phyloP scores from a whole-genome alignment of 1,139 yeast genomes.

The Yamadazyma jaroonii region DNA sequence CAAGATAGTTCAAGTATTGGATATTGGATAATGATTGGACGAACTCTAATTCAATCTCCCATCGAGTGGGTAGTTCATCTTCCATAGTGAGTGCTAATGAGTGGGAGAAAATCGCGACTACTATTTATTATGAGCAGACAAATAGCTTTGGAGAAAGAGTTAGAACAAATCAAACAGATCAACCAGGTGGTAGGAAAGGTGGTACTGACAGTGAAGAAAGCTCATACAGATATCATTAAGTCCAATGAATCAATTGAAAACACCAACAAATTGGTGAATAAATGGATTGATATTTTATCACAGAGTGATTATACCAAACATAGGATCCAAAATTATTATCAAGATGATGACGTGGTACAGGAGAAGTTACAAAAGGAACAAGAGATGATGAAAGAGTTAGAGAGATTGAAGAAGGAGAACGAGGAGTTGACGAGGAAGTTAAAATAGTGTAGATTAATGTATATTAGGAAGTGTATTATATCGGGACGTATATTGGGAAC shows the following conservation, averaged over 20 bases:
- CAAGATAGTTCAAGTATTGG: conserved; percentile 69
- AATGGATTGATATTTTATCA: conserved; percentile 46
- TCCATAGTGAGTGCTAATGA: conserved; percentile 5
- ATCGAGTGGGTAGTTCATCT: conserved; percentile 56
- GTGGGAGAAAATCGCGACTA: background rate
- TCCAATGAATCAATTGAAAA: conserved; percentile 32
- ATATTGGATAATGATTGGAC: conserved; percentile 81
- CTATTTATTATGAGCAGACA: conserved; percentile 20
- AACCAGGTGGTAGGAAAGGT: conserved; percentile 30
- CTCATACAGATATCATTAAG: conserved; percentile 27
- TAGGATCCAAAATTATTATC: conserved; percentile 28
- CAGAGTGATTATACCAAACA: conserved; percentile 45
- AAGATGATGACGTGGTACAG: conserved; percentile 29
- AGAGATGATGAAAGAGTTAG: conserved; percentile 23
- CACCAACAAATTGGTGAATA: conserved; percentile 38
- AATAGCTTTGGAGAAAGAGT: conserved; percentile 36
- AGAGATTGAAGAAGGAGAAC: conserved; percentile 27
- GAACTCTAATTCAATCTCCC: conserved; percentile 82
- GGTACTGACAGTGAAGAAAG: conserved; percentile 24
- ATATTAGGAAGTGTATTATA: conserved; percentile 9
- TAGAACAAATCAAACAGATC: conserved; percentile 31
- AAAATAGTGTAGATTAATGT: conserved; percentile 9
- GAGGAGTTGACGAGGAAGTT: conserved; percentile 24
- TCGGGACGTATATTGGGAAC: too few species aligned
- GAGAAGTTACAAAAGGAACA: conserved; percentile 21